Conservation (phyloP, 305 asterid genomes). For the Ajuga reptans region DNA sequence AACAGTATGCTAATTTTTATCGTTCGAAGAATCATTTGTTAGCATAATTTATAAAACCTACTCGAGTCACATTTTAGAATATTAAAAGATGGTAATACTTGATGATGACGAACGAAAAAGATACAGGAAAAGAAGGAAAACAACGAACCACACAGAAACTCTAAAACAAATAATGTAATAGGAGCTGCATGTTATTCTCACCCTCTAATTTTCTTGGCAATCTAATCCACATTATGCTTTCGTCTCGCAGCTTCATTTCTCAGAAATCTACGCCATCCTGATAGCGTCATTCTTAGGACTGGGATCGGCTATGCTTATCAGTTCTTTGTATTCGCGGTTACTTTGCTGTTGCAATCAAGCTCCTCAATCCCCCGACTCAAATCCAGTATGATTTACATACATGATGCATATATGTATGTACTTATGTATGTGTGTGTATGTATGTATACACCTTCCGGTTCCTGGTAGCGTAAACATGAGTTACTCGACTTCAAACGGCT, state of each 20-base stretch:
- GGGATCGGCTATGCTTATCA: constrained; percentile 47
- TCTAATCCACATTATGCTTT: constrained; percentile 1
- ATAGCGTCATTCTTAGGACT: constrained; percentile 56
- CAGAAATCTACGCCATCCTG: constrained; percentile 53
- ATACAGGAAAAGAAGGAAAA: too few relatives aligned
- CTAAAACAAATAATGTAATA: too few relatives aligned
- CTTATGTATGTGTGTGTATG: not conserved
- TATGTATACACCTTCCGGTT: not conserved
- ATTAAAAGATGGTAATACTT: not conserved
- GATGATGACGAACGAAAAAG: too few relatives aligned
- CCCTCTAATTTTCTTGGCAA: not conserved
- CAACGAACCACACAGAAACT: not conserved
- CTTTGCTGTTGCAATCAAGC: constrained; percentile 40
- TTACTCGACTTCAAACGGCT: not conserved
- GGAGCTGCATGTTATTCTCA: not conserved
- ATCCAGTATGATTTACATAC: constrained; percentile 35
- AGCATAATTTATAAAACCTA: not conserved
- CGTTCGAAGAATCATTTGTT: not conserved
- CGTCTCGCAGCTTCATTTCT: constrained; percentile 47
- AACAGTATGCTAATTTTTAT: not conserved
- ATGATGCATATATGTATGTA: not conserved
- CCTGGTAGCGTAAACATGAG: not conserved
- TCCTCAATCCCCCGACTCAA: constrained; percentile 30
- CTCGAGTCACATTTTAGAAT: not conserved
- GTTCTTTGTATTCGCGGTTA: constrained; percentile 37